phyloP scores from a whole-genome alignment of 805 yeast genomes.

The Saccharomycopsis lassenensis region DNA sequence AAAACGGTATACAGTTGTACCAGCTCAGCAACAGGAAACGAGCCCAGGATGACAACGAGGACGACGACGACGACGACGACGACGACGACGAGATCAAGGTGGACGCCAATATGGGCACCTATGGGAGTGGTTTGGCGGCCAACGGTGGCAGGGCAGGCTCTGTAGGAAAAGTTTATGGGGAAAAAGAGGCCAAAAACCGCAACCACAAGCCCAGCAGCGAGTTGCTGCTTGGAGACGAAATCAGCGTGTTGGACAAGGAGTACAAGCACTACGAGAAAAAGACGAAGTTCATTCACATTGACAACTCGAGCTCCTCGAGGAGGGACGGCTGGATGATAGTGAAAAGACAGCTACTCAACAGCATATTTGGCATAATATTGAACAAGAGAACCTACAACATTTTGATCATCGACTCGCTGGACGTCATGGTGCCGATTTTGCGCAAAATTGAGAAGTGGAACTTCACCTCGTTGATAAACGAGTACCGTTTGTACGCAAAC shows the following conservation, averaged over 20 bases:
- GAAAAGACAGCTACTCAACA: constrained; percentile 50
- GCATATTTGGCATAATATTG: constrained; percentile 54
- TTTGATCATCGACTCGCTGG: constrained; percentile 68
- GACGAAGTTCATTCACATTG: constrained; percentile 10
- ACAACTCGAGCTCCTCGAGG: constrained; percentile 4
- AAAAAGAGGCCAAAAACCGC: too few relatives aligned
- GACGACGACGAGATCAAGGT: constrained; percentile 20
- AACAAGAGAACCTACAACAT: constrained; percentile 55
- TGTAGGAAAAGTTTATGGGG: too few relatives aligned
- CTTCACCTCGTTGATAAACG: constrained; percentile 72
- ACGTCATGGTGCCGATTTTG: constrained; percentile 69
- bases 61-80: constrained; percentile 4
- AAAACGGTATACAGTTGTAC: constrained; percentile 39
- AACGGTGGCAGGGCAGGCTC: too few relatives aligned
- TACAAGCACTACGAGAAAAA: constrained; percentile 7
- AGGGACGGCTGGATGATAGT: constrained; percentile 54
- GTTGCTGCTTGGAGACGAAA: not conserved
- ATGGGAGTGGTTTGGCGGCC: too few relatives aligned
- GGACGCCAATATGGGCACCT: too few relatives aligned
- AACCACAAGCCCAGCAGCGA: not conserved
- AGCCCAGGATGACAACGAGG: not conserved
- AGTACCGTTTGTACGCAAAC: constrained; percentile 69
- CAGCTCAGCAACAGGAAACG: constrained; percentile 14
- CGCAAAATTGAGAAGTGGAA: constrained; percentile 85
- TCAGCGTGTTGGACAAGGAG: too few relatives aligned